Conservation (phyloP, 2,329 filamentous ascomycete species). For the Epichloe aotearoae region DNA sequence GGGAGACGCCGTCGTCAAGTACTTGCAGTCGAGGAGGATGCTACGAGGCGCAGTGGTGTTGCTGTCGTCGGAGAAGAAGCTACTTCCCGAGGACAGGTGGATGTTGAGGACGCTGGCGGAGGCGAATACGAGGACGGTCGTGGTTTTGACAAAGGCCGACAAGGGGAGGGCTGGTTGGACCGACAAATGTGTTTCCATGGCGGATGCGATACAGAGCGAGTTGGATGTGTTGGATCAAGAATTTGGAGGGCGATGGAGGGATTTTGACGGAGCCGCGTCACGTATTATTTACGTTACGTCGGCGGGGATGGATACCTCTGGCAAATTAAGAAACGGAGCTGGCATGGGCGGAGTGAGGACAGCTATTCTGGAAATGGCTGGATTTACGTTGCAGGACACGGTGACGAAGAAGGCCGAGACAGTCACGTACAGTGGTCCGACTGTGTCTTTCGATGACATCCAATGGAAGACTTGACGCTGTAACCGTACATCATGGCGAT, state of each 20-base stretch:
- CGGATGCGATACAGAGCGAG: conserved; percentile 14
- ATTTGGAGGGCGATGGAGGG: conserved; percentile 15
- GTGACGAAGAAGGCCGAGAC: conserved; percentile 24
- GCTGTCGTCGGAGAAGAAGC: conserved; percentile 37
- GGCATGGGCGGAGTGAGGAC: conserved; percentile 27
- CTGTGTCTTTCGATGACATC: conserved; percentile 27
- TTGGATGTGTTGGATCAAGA: conserved; percentile 12
- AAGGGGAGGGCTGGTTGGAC: conserved; percentile 25
- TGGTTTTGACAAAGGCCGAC: conserved; percentile 45
- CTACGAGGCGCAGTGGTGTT: conserved; percentile 40
- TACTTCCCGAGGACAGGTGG: conserved; percentile 34
- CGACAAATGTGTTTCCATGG: conserved; percentile 14
- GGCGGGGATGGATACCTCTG: conserved; percentile 21
- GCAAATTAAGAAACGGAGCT: conserved; percentile 20
- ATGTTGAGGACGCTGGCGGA: conserved; percentile 33
- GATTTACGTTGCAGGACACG: conserved; percentile 17
- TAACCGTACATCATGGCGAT: too few species aligned
- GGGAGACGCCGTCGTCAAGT: conserved; percentile 39
- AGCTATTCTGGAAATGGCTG: conserved; percentile 28
- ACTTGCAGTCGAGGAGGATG: conserved; percentile 31
- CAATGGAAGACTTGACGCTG: conserved; percentile 17
- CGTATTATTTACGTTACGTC: conserved; percentile 23
- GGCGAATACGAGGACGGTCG: conserved; percentile 29
- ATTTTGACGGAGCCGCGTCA: conserved; percentile 15
- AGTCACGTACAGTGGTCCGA: conserved; percentile 20